Evolutionary conservation across 1,139 yeast species (phyloP).

Genomic region (Sugiyamaella paludigena): DNA sequence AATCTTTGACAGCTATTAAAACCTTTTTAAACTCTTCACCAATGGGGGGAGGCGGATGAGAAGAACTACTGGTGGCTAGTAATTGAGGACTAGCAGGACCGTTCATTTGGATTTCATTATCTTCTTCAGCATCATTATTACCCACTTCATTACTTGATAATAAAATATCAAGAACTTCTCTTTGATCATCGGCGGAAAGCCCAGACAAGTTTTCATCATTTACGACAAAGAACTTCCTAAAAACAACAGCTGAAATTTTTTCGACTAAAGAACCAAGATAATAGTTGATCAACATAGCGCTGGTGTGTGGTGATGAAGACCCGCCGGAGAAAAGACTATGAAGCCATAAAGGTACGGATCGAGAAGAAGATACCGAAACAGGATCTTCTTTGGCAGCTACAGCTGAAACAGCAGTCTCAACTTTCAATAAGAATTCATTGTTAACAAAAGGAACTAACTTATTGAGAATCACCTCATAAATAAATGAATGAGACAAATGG

Average conservation of each 20-base stretch:
- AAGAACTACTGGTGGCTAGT: not conserved
- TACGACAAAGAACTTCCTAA: slow-evolving; percentile 18
- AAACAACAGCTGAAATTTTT: slow-evolving; percentile 23
- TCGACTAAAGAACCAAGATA: slow-evolving; percentile 27
- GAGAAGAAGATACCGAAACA: not conserved
- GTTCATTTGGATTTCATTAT: not conserved
- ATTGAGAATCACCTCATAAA: slow-evolving; percentile 19
- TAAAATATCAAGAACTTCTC: slow-evolving; percentile 17
- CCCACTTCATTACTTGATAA: slow-evolving; percentile 14
- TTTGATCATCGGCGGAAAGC: not conserved
- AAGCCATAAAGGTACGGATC: slow-evolving; percentile 24
- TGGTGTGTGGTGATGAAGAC: slow-evolving; percentile 26
- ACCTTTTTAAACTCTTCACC: not conserved
- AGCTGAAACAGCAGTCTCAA: slow-evolving; percentile 37
- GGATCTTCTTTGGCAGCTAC: slow-evolving; percentile 5
- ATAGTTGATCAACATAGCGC: slow-evolving; percentile 33
- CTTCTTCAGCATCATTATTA: not conserved
- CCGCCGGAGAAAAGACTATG: slow-evolving; percentile 23
- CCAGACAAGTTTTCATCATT: slow-evolving; percentile 5
- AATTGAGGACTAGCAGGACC: not conserved
- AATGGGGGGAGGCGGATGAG: not conserved
- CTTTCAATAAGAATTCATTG: slow-evolving; percentile 36
- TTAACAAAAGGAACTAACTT: slow-evolving; percentile 25
- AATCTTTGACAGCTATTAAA: slow-evolving; percentile 30
- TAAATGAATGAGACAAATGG: slow-evolving; percentile 12